Evolutionary conservation across 2,329 filamentous ascomycete species (phyloP), one percentile per base, ranked within the genome.

Genomic region (Trichoderma atrobrunneum): DNA sequence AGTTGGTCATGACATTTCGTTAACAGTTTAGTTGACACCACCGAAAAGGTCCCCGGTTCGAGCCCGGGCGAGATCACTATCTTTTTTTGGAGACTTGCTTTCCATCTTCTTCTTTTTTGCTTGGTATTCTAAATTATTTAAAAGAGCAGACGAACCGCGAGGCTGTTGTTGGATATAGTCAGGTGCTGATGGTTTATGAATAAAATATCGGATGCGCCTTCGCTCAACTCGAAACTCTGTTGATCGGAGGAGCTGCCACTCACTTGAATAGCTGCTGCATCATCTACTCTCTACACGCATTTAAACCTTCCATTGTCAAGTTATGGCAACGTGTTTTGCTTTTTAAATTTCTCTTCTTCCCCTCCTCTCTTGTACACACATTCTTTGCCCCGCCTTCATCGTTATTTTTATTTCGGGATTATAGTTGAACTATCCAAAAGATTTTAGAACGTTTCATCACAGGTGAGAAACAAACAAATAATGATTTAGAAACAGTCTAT

Each of bases 1-100:
- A 72, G 71, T 72, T 72, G 71, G 71, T 72, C 34, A 72, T 72
- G 71, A 70, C 71, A 72, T 72, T 70, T 72, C 71, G 71, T 70
- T 72, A 69, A 72, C 71, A 72, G 24, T 36, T 36, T 67, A 0
- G 70, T 72, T 72, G 62, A 72, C 70, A 32, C 70, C 70, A 72
- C 71, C 71, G 71, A 72, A 70, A 72, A 72, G 71, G 71, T 72
- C 71, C 71, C 71, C 71, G 71, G 71, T 72, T 72, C 71, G 71
- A 72, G 71, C 71, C 71, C 71, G 71, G 71, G 71, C 71, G 71
- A 70, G 8, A 72, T 70, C 71, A 72, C 12, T n/a, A 12, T 72
- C 43, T 72, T 64, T 54, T 51, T 62, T 24, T 21, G 12, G 28
- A 14, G 11, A 21, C 8, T 60, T 60, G 7, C 2, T n/a, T 30